Conservation (phyloP, 2,329 filamentous ascomycete species). For the Tolypocladium ovalisporum region DNA sequence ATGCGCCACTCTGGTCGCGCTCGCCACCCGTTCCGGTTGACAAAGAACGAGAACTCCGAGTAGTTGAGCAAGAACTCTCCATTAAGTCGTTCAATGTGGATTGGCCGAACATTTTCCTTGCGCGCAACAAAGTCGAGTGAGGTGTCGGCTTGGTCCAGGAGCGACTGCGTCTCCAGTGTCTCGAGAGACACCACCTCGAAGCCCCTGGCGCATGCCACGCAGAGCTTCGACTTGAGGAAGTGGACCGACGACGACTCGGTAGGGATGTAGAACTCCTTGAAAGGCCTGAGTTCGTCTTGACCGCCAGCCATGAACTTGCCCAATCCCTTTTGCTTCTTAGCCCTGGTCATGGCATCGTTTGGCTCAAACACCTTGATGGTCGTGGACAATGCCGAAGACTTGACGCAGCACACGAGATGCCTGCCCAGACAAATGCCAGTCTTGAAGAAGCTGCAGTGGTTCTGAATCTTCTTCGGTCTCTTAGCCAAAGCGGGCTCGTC, state of each 20-base stretch:
- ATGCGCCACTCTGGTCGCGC: conserved; percentile 94
- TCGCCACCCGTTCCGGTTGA: conserved; percentile 96
- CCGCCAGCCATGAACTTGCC: conserved; percentile 90
- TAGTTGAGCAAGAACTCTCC: conserved; percentile 98
- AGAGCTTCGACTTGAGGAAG: conserved; percentile 92
- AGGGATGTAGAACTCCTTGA: conserved; percentile 98
- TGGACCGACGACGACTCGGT: conserved; percentile 97
- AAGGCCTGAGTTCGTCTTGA: conserved; percentile 90
- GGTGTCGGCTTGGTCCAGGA: conserved; percentile 95
- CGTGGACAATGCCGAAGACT: conserved; percentile 82
- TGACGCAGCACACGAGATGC: conserved; percentile 92
- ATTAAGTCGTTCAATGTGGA: conserved; percentile 94
- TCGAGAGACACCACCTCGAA: conserved; percentile 96
- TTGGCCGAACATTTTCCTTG: conserved; percentile 86
- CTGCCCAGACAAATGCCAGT: conserved; percentile 88
- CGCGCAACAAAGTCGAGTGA: conserved; percentile 93
- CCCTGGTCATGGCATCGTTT: conserved; percentile 86
- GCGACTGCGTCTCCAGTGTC: conserved; percentile 93
- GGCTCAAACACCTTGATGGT: conserved; percentile 99
- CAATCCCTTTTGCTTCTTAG: conserved; percentile 90
- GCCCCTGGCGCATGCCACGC: conserved; percentile 87
- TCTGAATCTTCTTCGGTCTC: conserved; percentile 90
- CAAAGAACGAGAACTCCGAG: conserved; percentile 97
- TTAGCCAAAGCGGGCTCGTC: conserved; percentile 73
- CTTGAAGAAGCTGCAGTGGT: conserved; percentile 97